Evolutionary conservation across 257 asterid genomes (phyloP).

Genomic region (Ehretia macrophylla): DNA sequence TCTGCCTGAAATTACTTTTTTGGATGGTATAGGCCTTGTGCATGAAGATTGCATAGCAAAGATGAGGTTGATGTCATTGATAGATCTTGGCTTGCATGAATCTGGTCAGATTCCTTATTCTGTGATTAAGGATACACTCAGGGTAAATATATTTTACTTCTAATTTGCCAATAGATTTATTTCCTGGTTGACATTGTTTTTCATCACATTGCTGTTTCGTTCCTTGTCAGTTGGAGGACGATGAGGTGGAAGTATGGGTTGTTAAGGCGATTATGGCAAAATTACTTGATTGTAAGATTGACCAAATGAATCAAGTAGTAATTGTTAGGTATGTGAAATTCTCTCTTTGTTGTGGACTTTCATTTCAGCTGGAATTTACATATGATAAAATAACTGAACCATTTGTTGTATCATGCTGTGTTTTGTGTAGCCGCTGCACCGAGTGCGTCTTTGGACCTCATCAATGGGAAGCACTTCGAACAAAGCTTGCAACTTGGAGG

Average conservation of each 20-base stretch:
- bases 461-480: slow-evolving; percentile 70
- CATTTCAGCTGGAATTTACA: not conserved
- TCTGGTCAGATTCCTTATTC: slow-evolving; percentile 75
- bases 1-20: slow-evolving; percentile 16
- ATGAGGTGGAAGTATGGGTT: slow-evolving; percentile 84
- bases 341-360: not conserved
- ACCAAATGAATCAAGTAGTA: slow-evolving; percentile 79
- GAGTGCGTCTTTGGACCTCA: slow-evolving; percentile 73
- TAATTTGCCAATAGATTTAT: not conserved
- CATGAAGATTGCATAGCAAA: slow-evolving; percentile 83
- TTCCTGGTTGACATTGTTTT: slow-evolving; percentile 5
- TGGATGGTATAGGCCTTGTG: slow-evolving; percentile 56
- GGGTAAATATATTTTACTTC: slow-evolving; percentile 31
- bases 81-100: slow-evolving; percentile 64
- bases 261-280: slow-evolving; percentile 86
- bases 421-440: slow-evolving; percentile 50
- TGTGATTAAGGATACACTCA: slow-evolving; percentile 67
- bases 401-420: not conserved
- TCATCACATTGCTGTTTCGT: not conserved
- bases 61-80: slow-evolving; percentile 83
- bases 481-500: slow-evolving; percentile 86
- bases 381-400: no score
- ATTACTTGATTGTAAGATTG: slow-evolving; percentile 83
- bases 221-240: slow-evolving; percentile 59
- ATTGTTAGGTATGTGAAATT: slow-evolving; percentile 55